Evolutionary conservation across 371 early-diverging fungal genomes (phyloP), one percentile per base, ranked within the genome.

Genomic region (Rhizomucor pusillus): DNA sequence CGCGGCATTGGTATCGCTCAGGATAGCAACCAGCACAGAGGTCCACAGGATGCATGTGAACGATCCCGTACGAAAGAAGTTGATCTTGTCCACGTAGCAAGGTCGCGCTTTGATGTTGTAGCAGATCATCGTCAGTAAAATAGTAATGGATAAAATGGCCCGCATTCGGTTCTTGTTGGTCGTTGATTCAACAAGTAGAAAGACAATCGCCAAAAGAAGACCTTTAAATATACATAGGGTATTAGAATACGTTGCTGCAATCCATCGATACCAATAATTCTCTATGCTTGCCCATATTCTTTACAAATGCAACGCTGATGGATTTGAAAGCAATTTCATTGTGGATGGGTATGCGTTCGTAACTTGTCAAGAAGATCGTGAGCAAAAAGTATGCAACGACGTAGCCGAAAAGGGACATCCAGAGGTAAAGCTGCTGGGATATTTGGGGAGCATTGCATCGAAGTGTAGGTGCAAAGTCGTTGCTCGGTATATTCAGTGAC

Each of bases 241-340:
- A 1, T 37, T 1, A 33, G 36, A 43, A 13, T 34, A 37, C 11
- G 10, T 16, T 24, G n/a, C n/a, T n/a, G n/a, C 29, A 5, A 25
- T 20, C 4, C 20, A 10, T n/a, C 16, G 33, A n/a, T 20, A 36
- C 29, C 13, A n/a, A 13, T 13, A 44, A 34, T 22, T 23, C 5
- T 22, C 6, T 33, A 16, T 10, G 9, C 45, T 52, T 74, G 75
- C 83, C 80, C 77, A 83, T 81, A 57, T 89, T 87, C 56, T 89
- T 89, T 41, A 86, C 79, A 43, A 86, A 84, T 1, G 86, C 89
- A 5, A 86, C 81, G 33, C 85, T 81, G 37, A 83, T 85, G 9
- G 88, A 82, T 43, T 79, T 80, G 65, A 83, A 89, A 33, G 84
- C 84, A 23, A 87, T 87, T 69, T 87, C 89, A 47, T 87, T 85